A percentile compares a stretch with the other conserved stretches of the same genome.
phyloP scores from a whole-genome alignment of 192 early-diverging fungal species.

The Jimgerdemannia lactiflua region DNA sequence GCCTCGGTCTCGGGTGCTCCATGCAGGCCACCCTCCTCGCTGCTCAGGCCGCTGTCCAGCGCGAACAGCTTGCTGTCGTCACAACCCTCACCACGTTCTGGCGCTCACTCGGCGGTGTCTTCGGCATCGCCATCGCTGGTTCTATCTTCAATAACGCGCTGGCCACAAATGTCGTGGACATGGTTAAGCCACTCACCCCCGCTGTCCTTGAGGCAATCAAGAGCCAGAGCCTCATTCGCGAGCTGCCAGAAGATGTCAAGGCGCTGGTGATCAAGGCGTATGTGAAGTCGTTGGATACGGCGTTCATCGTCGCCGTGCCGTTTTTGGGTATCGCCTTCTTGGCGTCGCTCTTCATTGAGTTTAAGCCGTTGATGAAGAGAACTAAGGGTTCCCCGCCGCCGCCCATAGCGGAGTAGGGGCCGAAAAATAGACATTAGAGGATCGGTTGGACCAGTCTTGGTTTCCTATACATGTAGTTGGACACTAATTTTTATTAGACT shows the following conservation, averaged over 20 bases:
- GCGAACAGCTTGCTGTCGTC: conserved; percentile 28
- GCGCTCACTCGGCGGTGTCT: conserved; percentile 33
- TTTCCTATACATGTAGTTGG: too few species aligned
- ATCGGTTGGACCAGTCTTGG: too few species aligned
- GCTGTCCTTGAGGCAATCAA: background rate
- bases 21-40: conserved; percentile 67
- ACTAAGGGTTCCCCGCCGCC: background rate
- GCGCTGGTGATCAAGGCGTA: conserved; percentile 27
- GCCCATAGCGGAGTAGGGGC: background rate
- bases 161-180: conserved; percentile 11
- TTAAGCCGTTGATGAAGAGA: conserved; percentile 2
- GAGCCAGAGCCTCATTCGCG: background rate
- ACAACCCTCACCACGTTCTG: conserved; percentile 28
- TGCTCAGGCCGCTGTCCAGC: conserved; percentile 62
- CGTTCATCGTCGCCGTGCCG: conserved; percentile 52
- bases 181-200: background rate
- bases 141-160: conserved; percentile 61
- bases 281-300: conserved; percentile 47
- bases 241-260: background rate
- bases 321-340: conserved; percentile 48
- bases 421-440: too few species aligned
- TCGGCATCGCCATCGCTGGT: conserved; percentile 54
- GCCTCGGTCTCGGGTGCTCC: conserved; percentile 70
- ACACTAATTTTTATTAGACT: too few species aligned
- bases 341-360: conserved; percentile 43